Evolutionary conservation across 1,284 basidiomycete genomes (phyloP).

Genomic region (Bothia castanella): DNA sequence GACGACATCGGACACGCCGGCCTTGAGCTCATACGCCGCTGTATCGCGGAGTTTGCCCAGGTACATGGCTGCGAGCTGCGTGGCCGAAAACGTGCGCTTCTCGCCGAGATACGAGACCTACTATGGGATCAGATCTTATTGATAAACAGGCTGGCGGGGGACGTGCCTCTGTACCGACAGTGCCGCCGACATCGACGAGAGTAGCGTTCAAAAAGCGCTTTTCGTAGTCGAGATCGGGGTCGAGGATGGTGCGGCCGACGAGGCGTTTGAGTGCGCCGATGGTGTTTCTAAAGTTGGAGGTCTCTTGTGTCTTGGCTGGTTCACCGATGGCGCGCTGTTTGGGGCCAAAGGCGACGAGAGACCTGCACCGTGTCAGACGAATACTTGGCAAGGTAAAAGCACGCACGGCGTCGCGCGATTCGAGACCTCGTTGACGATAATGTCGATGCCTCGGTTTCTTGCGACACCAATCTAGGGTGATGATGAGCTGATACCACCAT

Average conservation of each 20-base stretch:
- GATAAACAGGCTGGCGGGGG: constrained; percentile 1
- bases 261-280: constrained; percentile 87
- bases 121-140: constrained; percentile 14
- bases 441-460: constrained; percentile 90
- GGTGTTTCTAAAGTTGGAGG: constrained; percentile 96
- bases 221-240: constrained; percentile 81
- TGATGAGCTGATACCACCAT: constrained; percentile 5
- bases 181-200: constrained; percentile 77
- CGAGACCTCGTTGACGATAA: constrained; percentile 93
- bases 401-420: constrained; percentile 90
- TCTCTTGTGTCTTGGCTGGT: constrained; percentile 92
- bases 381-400: constrained; percentile 2
- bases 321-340: constrained; percentile 89
- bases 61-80: constrained; percentile 85
- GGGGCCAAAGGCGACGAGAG: constrained; percentile 86
- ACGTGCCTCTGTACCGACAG: constrained; percentile 75
- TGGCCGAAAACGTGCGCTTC: constrained; percentile 70
- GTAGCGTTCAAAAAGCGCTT: constrained; percentile 86
- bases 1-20: constrained; percentile 82
- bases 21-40: constrained; percentile 78
- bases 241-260: constrained; percentile 71
- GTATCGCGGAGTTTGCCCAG: constrained; percentile 86
- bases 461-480: constrained; percentile 81
- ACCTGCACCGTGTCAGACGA: constrained; percentile 46
- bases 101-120: constrained; percentile 89